Conservation (phyloP, 306 rosid species). For the Arachis hypogaea region DNA sequence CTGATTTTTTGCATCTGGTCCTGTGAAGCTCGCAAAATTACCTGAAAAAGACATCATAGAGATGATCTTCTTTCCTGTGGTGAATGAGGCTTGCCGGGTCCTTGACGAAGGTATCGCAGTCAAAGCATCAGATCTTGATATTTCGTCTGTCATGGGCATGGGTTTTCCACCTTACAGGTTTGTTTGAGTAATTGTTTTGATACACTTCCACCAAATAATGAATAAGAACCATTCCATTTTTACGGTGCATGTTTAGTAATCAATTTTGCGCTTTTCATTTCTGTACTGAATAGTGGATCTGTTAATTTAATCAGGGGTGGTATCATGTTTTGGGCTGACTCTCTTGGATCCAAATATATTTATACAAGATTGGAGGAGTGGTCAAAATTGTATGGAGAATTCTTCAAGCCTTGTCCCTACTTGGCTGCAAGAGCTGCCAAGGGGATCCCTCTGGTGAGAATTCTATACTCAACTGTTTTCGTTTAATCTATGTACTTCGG, state of each 20-base stretch:
- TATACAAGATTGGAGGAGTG: constrained; percentile 79
- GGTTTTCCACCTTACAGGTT: constrained; percentile 99
- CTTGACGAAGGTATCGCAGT: constrained; percentile 93
- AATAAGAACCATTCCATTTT: no score
- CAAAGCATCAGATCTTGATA: constrained; percentile 92
- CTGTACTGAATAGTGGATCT: constrained; percentile 31
- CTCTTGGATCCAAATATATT: constrained; percentile 88
- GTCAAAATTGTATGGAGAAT: constrained; percentile 75
- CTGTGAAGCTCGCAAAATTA: constrained; percentile 70
- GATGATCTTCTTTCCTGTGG: constrained; percentile 95
- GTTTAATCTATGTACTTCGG: background rate
- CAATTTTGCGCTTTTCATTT: background rate
- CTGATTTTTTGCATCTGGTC: constrained; percentile 38
- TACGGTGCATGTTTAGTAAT: no score
- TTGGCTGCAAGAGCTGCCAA: constrained; percentile 93
- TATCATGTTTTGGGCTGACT: constrained; percentile 93
- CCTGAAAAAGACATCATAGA: constrained; percentile 83
- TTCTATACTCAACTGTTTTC: constrained; percentile 15
- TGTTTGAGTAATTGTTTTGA: constrained; percentile 31
- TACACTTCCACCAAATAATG: background rate
- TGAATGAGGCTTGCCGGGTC: constrained; percentile 95
- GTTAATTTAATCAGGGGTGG: constrained; percentile 78
- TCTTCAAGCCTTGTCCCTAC: constrained; percentile 92
- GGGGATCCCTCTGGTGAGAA: constrained; percentile 80
- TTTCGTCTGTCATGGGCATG: constrained; percentile 89